Evolutionary conservation across 2,329 filamentous ascomycete species (phyloP).

Genomic region (Fusarium sp.): DNA sequence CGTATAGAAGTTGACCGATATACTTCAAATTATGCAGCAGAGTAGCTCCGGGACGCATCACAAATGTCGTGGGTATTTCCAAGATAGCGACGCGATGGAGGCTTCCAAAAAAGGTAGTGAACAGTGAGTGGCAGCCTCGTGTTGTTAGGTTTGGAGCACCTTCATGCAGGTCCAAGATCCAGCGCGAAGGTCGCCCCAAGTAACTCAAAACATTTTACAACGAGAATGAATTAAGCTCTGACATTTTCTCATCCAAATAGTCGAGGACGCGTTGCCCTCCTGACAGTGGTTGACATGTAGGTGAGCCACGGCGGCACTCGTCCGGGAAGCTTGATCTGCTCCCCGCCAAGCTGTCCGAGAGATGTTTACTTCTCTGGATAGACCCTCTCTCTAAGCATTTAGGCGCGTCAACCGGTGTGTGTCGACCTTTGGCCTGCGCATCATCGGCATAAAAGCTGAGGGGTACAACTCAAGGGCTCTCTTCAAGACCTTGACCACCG

Average conservation of each 20-base stretch:
- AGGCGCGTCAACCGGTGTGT: constrained; percentile 49
- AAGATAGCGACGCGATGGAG: not conserved
- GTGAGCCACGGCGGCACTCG: not conserved
- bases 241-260: no score
- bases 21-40: not conserved
- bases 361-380: constrained; percentile 46
- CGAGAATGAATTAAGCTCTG: not conserved
- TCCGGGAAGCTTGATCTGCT: constrained; percentile 45
- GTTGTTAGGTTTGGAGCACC: not conserved
- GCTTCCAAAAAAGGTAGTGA: not conserved
- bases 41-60: not conserved
- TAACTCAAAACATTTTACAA: not conserved
- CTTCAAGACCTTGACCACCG: constrained; percentile 48
- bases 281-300: constrained; percentile 38
- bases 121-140: not conserved
- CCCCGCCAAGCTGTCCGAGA: constrained; percentile 45
- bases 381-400: constrained; percentile 49
- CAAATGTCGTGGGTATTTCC: not conserved
- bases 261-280: constrained; percentile 31
- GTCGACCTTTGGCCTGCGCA: constrained; percentile 50
- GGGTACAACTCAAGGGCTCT: constrained; percentile 48
- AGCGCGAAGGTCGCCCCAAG: not conserved
- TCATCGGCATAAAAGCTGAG: constrained; percentile 48
- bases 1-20: not conserved
- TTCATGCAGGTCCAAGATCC: not conserved